Evolutionary conservation across 345 rosid species (phyloP), one percentile per base, ranked within the genome.

Genomic region (Microthlaspi erraticum): DNA sequence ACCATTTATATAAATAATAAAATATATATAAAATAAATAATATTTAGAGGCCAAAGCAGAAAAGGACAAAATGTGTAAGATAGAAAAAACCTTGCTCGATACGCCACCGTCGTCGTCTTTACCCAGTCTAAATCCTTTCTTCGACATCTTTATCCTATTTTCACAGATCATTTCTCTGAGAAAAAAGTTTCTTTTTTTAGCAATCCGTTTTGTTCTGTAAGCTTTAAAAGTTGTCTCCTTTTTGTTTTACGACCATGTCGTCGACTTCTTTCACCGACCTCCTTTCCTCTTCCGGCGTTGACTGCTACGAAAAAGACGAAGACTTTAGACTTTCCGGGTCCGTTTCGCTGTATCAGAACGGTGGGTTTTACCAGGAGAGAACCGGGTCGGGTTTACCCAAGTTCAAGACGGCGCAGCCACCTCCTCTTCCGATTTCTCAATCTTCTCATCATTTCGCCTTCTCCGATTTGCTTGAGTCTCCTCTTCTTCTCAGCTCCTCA

Each of bases 371-470:
- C 37, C 70, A 45, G 38, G 88, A 88, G 66, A 74, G 83, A 54
- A 84, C 82, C 13, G 91, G 91, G 19, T 83, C 91, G 0, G 92
- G 88, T 57, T 87, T 91, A 23, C 99, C 99, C 0, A 94, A 94
- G 81, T 94, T 91, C 78, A 91, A 89, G 79, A 81, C 99, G 10
- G 80, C 81, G 5, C 99, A 95, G 23, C 74, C 93, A 5, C 93
- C 93, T 62, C 85, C 96, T 32, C 80, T 91, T 59, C 88, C 99
- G 53, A 89, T 87, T 50, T 90, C 97, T 16, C 95, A 83, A 63
- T 83, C 96, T 71, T 74, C 90, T 63, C 89, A 53, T 38, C 83
- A 57, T 83, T 91, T 91, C 71, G 70, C 96, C 69, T 87, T 86
- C 64, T 95, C 96, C 60, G 81, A 77, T 59, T 91, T 89, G 18